phyloP scores from a whole-genome alignment of 352 stramenopile genomes.

The Aphanomyces cochlioides region DNA sequence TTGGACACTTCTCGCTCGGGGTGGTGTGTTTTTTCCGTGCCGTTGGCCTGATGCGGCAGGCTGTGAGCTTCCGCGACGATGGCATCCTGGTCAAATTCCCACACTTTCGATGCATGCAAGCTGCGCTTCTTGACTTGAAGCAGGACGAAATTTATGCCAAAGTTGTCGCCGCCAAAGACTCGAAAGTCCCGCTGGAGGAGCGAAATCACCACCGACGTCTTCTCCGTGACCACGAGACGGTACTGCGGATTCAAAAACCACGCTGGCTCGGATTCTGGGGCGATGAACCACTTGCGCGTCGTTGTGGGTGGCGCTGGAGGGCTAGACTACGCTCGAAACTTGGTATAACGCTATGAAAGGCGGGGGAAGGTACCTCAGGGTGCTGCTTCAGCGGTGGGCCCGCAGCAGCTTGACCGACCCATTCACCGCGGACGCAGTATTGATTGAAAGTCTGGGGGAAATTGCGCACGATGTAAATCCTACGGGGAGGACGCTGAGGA shows the following conservation, averaged over 20 bases:
- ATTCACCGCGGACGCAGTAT: slow-evolving; percentile 55
- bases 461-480: slow-evolving; percentile 52
- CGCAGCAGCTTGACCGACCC: slow-evolving; percentile 42
- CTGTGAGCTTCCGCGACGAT: slow-evolving; percentile 69
- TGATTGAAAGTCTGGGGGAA: slow-evolving; percentile 43
- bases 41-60: slow-evolving; percentile 34
- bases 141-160: slow-evolving; percentile 84
- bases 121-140: slow-evolving; percentile 55
- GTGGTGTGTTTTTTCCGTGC: slow-evolving; percentile 12
- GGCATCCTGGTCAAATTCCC: slow-evolving; percentile 63
- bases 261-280: slow-evolving; percentile 70
- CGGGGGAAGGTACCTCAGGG: background rate
- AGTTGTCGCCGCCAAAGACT: slow-evolving; percentile 77
- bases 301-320: background rate
- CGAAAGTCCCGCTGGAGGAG: slow-evolving; percentile 82
- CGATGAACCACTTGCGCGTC: slow-evolving; percentile 46
- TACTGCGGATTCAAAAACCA: slow-evolving; percentile 93
- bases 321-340: background rate
- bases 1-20: slow-evolving; percentile 78
- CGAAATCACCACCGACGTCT: slow-evolving; percentile 57
- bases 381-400: slow-evolving; percentile 35
- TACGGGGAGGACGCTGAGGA: background rate
- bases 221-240: slow-evolving; percentile 48
- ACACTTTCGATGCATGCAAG: slow-evolving; percentile 52
- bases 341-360: background rate